A percentile compares a stretch with the other conserved stretches of the same genome.
phyloP scores from a whole-genome alignment of 805 yeast genomes.

The Millerozyma miso region DNA sequence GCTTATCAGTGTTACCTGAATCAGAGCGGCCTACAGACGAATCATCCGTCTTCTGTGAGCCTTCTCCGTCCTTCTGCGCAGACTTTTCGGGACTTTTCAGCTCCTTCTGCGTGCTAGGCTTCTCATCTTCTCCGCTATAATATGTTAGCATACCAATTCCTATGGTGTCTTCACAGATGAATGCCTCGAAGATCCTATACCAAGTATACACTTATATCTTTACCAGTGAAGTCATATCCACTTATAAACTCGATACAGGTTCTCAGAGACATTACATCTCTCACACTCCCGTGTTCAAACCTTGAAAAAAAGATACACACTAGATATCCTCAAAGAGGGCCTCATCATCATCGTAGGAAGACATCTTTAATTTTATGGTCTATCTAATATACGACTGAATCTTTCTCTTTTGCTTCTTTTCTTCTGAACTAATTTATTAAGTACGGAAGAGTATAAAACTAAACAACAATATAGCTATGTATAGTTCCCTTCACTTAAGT shows the following conservation, averaged over 20 bases:
- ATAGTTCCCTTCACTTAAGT: conserved; percentile 1
- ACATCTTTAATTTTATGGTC: conserved; percentile 16
- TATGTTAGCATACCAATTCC: neutral
- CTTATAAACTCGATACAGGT: neutral
- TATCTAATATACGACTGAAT: conserved; percentile 10
- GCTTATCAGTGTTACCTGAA: conserved; percentile 8
- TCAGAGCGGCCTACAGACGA: conserved; percentile 10
- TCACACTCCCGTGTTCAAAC: neutral
- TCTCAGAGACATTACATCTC: neutral
- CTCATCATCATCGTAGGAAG: conserved; percentile 80
- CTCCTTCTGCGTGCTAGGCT: conserved; percentile 8
- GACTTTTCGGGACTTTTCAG: neutral
- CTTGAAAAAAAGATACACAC: conserved; percentile 14
- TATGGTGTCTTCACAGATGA: neutral
- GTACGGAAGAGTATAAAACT: conserved; percentile 18
- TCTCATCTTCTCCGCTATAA: conserved; percentile 9
- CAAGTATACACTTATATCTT: neutral
- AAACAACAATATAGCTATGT: conserved; percentile 16
- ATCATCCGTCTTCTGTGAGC: conserved; percentile 4
- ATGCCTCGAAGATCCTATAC: neutral
- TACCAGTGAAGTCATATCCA: neutral
- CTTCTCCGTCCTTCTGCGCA: conserved; percentile 3
- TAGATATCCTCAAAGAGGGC: conserved; percentile 92
- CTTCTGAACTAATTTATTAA: conserved; percentile 14
- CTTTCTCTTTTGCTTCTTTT: conserved; percentile 1